Conservation (phyloP, 2,329 filamentous ascomycete species). For the Ophiosphaerella herpotricha region DNA sequence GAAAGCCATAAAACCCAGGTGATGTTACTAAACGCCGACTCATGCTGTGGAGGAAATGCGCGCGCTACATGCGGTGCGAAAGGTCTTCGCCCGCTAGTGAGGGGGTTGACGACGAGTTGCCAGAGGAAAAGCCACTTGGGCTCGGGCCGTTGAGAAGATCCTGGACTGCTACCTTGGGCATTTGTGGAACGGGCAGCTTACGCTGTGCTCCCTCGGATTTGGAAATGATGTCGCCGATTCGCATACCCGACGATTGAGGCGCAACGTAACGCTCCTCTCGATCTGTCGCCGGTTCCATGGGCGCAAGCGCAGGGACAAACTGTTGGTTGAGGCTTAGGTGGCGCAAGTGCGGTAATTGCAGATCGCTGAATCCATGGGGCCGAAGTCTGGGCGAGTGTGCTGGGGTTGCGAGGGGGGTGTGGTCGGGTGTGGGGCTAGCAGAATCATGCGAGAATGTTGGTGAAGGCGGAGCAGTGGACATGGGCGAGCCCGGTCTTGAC, state of each 20-base stretch:
- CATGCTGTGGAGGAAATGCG: constrained; percentile 23
- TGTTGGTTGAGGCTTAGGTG: constrained; percentile 67
- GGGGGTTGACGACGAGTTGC: constrained; percentile 75
- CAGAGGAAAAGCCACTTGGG: constrained; percentile 69
- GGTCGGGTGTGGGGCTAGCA: constrained; percentile 90
- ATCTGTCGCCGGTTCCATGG: constrained; percentile 70
- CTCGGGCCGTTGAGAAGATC: constrained; percentile 71
- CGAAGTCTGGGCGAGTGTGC: constrained; percentile 91
- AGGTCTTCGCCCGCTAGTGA: constrained; percentile 69
- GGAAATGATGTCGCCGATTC: constrained; percentile 91
- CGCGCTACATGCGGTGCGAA: constrained; percentile 39
- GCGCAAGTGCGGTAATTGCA: constrained; percentile 87
- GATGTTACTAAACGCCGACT: constrained; percentile 43
- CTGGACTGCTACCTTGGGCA: constrained; percentile 86
- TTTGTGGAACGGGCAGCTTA: constrained; percentile 87
- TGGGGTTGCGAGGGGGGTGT: constrained; percentile 96
- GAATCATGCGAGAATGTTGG: constrained; percentile 97
- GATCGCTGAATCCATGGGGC: constrained; percentile 69
- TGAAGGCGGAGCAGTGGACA: constrained; percentile 93
- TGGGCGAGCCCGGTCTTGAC: constrained; percentile 89
- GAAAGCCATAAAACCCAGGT: constrained; percentile 27
- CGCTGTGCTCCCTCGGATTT: constrained; percentile 83
- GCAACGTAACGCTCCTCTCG: constrained; percentile 63
- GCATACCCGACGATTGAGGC: constrained; percentile 67
- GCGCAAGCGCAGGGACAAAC: constrained; percentile 66